These are phyloP conservation scores for Daldinia grandis DNA, from an alignment of 495 filamentous ascomycete genomes.

Conservation along the genomic window DNA sequence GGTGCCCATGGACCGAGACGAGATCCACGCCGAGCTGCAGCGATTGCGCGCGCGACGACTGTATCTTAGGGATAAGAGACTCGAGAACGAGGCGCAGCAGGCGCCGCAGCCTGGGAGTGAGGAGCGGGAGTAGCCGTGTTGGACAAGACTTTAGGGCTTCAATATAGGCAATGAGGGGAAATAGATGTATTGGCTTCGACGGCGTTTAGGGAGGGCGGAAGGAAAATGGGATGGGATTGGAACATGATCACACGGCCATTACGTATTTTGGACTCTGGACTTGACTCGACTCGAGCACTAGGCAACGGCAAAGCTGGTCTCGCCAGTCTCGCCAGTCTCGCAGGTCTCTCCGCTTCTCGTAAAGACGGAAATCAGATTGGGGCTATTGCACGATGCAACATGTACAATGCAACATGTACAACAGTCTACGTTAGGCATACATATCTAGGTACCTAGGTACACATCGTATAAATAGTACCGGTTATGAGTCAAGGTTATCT, in stretches of 20 bases:
- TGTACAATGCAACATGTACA: conserved; percentile 4
- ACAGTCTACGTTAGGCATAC: conserved; percentile 15
- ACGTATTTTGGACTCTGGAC: neutral
- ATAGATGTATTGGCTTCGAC: conserved; percentile 17
- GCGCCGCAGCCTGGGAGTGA: conserved; percentile 46
- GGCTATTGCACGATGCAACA: neutral
- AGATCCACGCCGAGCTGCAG: conserved; percentile 80
- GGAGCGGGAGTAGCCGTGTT: conserved; percentile 21
- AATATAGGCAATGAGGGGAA: neutral
- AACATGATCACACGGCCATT: neutral
- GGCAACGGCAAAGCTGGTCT: neutral
- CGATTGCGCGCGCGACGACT: conserved; percentile 70
- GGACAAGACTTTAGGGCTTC: neutral
- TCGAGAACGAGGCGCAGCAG: conserved; percentile 62
- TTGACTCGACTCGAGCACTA: neutral
- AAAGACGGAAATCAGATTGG: neutral
- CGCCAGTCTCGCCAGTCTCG: too few relatives aligned
- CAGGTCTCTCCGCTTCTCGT: conserved; percentile 17
- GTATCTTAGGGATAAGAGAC: conserved; percentile 65
- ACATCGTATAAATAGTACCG: conserved; percentile 24
- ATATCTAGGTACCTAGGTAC: too few relatives aligned
- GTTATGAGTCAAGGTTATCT: conserved; percentile 52
- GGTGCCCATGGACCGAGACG: conserved; percentile 87
- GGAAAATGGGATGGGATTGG: conserved; percentile 6
- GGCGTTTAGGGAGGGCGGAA: conserved; percentile 30